Percentiles rank a stretch among this genome's conserved stretches.
These are phyloP conservation scores for Ogataea saltuana DNA, from an alignment of 805 yeast species.

Conservation along the genomic window DNA sequence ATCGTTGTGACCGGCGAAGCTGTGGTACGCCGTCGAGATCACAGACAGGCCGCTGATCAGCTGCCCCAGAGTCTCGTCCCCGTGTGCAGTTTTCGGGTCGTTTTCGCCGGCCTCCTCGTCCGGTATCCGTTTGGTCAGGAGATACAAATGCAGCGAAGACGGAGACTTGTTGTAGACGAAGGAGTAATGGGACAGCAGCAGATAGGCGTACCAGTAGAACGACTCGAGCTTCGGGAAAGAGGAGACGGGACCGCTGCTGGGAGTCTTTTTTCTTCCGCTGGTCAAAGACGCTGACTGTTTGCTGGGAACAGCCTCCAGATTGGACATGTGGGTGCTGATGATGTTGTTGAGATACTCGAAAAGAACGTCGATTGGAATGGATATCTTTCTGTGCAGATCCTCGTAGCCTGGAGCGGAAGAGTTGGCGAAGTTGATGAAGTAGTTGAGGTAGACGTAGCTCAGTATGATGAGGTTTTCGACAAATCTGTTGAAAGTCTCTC, in stretches of 20 bases:
- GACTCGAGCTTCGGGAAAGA: conserved; percentile 21
- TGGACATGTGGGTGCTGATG: conserved; percentile 42
- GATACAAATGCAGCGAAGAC: conserved; percentile 37
- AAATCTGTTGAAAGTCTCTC: conserved; percentile 37
- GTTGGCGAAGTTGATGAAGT: conserved; percentile 36
- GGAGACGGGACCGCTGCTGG: not conserved
- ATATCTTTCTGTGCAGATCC: conserved; percentile 18
- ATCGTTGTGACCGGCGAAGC: conserved; percentile 20
- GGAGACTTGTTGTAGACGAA: conserved; percentile 42
- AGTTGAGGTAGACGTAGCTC: conserved; percentile 43
- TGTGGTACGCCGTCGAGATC: conserved; percentile 24
- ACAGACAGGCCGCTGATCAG: conserved; percentile 30
- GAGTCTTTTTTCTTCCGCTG: not conserved
- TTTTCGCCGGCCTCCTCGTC: conserved; percentile 17
- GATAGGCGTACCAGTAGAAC: conserved; percentile 50
- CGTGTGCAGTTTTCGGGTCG: not conserved
- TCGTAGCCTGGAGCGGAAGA: conserved; percentile 9
- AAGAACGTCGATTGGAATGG: conserved; percentile 46
- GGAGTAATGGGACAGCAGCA: conserved; percentile 45
- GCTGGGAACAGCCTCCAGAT: conserved; percentile 23
- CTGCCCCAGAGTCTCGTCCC: conserved; percentile 22
- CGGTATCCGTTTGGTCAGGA: conserved; percentile 33
- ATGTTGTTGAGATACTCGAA: conserved; percentile 52
- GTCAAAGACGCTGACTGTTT: not conserved
- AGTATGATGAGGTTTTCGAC: conserved; percentile 48